A percentile compares a stretch with the other conserved stretches of the same genome.
phyloP scores from a whole-genome alignment of 78 protist genomes.

The Protostelium mycophagum region DNA sequence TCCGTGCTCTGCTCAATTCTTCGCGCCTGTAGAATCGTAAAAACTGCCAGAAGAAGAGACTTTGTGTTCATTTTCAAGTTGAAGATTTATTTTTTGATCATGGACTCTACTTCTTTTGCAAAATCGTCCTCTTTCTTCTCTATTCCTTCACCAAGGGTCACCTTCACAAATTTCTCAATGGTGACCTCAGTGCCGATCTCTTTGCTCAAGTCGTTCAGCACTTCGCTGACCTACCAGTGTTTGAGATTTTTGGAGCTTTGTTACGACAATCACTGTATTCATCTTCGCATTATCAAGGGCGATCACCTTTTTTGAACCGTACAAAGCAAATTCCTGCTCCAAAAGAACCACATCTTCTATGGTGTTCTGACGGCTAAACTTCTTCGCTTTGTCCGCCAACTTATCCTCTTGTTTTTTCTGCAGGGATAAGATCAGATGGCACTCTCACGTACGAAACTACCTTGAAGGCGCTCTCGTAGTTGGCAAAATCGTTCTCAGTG shows the following conservation, averaged over 20 bases:
- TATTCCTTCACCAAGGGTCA: background rate
- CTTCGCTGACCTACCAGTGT: background rate
- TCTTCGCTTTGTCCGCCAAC: background rate
- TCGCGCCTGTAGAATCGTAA: no score
- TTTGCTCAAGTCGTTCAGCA: background rate
- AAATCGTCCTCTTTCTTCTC: background rate
- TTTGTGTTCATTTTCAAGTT: no score
- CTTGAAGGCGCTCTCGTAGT: background rate
- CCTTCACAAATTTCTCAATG: background rate
- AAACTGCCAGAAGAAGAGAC: no score
- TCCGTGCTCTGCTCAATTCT: no score
- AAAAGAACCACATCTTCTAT: background rate
- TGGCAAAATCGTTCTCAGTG: background rate
- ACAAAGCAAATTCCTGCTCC: background rate
- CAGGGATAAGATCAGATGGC: background rate
- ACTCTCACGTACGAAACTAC: background rate
- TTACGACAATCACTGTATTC: background rate
- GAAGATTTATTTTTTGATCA: background rate
- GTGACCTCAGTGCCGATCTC: background rate
- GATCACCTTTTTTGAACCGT: background rate
- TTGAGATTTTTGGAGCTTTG: background rate
- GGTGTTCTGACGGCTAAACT: background rate
- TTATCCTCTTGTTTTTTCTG: background rate
- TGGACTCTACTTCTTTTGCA: background rate
- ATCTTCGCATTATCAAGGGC: no score